Percentiles rank a stretch among this genome's conserved stretches.
phyloP scores from a whole-genome alignment of 2,329 filamentous ascomycete species.

The Cercospora sp. region DNA sequence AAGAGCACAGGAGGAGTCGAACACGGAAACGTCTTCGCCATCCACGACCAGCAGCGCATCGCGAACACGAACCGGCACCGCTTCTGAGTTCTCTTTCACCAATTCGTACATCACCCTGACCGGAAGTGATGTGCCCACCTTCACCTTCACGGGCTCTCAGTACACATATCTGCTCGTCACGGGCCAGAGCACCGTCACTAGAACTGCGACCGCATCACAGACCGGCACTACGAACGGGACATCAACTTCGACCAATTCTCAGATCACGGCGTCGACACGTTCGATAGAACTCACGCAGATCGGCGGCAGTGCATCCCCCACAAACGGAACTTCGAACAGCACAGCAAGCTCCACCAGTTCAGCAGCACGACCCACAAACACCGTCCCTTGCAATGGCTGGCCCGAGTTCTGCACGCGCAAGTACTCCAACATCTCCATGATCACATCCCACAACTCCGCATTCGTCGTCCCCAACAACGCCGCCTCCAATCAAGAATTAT shows the following conservation, averaged over 20 bases:
- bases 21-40: conserved; percentile 31
- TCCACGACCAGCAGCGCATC: conserved; percentile 21
- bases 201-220: conserved; percentile 41
- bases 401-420: conserved; percentile 72
- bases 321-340: conserved; percentile 31
- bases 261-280: conserved; percentile 28
- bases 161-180: conserved; percentile 34
- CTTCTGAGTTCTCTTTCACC: conserved; percentile 30
- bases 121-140: conserved; percentile 22
- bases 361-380: conserved; percentile 59
- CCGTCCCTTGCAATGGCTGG: conserved; percentile 72
- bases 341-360: conserved; percentile 28
- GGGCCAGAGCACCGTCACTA: conserved; percentile 29
- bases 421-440: conserved; percentile 79
- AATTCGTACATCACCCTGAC: conserved; percentile 31
- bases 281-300: conserved; percentile 31
- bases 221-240: conserved; percentile 43
- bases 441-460: conserved; percentile 78
- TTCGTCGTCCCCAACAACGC: conserved; percentile 70
- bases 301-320: conserved; percentile 20
- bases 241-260: conserved; percentile 22
- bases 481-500: conserved; percentile 71
- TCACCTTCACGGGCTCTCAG: conserved; percentile 31
- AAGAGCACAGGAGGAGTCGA: conserved; percentile 31
- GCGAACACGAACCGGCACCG: not conserved